Percentiles rank a stretch among this genome's conserved stretches.
phyloP scores from a whole-genome alignment of 768 basidiomycete species.

The Dacryopinax primogenitus region DNA sequence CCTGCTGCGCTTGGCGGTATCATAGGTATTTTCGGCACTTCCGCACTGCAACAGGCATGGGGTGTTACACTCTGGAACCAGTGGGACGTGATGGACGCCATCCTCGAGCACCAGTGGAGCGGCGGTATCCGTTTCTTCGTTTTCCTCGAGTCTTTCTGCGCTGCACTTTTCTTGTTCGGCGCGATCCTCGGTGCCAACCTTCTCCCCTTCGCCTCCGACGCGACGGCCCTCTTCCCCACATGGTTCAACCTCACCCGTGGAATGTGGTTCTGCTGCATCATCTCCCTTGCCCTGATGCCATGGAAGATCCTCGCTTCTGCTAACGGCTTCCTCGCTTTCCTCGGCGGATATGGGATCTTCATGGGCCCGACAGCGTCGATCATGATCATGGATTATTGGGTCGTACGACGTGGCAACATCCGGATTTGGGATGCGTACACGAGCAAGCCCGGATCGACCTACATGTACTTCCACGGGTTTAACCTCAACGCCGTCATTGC shows the following conservation, averaged over 20 bases:
- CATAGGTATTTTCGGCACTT: constrained; percentile 16
- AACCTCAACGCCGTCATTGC: constrained; percentile 43
- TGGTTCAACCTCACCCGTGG: constrained; percentile 22
- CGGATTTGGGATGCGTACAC: constrained; percentile 18
- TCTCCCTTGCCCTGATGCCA: constrained; percentile 18
- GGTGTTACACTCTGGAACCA: constrained; percentile 19
- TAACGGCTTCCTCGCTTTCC: constrained; percentile 19
- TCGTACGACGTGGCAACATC: constrained; percentile 18
- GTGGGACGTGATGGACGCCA: constrained; percentile 18
- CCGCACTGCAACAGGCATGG: constrained; percentile 19
- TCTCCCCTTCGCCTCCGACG: constrained; percentile 20
- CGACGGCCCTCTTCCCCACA: constrained; percentile 19
- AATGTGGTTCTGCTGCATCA: constrained; percentile 18
- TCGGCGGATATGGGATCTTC: constrained; percentile 19
- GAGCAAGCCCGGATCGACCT: constrained; percentile 13
- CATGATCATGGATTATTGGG: constrained; percentile 19
- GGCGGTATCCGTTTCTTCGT: constrained; percentile 18
- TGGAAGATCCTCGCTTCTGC: constrained; percentile 20
- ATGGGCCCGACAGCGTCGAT: constrained; percentile 17
- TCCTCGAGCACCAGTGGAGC: constrained; percentile 14
- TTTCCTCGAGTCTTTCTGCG: constrained; percentile 15
- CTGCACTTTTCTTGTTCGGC: constrained; percentile 17
- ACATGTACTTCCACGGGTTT: constrained; percentile 16
- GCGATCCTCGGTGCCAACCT: constrained; percentile 19
- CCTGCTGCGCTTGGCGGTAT: constrained; percentile 18